Evolutionary conservation across 108 stramenopile species (phyloP).

Genomic region (Fragilaria radians): DNA sequence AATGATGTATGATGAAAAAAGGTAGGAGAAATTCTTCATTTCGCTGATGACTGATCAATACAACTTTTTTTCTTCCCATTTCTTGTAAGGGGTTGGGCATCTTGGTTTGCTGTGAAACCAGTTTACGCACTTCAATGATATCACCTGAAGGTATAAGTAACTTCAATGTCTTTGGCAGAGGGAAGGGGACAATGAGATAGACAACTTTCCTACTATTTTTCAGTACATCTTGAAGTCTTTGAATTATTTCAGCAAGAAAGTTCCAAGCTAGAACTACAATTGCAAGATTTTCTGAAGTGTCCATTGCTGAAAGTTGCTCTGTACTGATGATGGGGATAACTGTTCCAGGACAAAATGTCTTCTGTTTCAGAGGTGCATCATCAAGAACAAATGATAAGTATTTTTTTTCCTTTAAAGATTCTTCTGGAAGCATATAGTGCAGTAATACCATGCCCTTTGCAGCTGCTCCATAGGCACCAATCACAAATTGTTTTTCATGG

Average conservation of each 20-base stretch:
- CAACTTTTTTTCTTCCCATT: not conserved
- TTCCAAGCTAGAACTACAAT: not conserved
- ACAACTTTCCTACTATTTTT: not conserved
- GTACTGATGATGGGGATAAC: not conserved
- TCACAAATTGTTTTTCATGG: not conserved
- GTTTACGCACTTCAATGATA: not conserved
- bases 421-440: not conserved
- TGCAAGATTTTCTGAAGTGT: not conserved
- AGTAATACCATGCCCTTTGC: slow-evolving; percentile 1
- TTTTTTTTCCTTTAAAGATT: not conserved
- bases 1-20: not conserved
- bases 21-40: not conserved
- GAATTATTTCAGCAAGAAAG: not conserved
- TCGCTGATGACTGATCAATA: not conserved
- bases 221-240: not conserved
- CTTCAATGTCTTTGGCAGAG: not conserved
- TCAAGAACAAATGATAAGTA: not conserved
- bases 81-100: not conserved
- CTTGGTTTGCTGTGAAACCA: not conserved
- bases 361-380: not conserved
- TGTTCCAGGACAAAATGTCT: not conserved
- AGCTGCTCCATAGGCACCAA: not conserved
- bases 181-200: not conserved
- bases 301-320: not conserved
- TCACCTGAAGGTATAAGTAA: not conserved